Evolutionary conservation across 352 stramenopile genomes (phyloP).

Genomic region (Pythium coloratum): DNA sequence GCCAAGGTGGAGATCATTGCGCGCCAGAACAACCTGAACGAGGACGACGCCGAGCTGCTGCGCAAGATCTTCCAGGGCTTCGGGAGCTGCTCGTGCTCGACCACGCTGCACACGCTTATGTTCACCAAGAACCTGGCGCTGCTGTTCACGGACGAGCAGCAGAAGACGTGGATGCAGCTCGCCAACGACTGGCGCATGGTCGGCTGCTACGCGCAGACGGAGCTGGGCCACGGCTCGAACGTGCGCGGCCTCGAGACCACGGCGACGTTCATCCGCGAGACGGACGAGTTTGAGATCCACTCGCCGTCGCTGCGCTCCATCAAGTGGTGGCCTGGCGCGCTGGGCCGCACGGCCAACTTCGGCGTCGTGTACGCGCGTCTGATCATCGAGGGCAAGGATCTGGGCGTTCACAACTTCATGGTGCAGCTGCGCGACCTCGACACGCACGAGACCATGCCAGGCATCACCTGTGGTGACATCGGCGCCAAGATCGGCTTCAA

Average conservation of each 20-base stretch:
- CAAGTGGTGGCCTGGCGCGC: slow-evolving; percentile 97
- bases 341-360: slow-evolving; percentile 94
- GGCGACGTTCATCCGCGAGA: slow-evolving; percentile 89
- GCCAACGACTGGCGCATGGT: slow-evolving; percentile 73
- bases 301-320: slow-evolving; percentile 92
- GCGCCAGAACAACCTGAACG: slow-evolving; percentile 44
- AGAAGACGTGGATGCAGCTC: slow-evolving; percentile 62
- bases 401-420: slow-evolving; percentile 97
- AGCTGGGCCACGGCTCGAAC: slow-evolving; percentile 90
- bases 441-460: slow-evolving; percentile 49
- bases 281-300: slow-evolving; percentile 94
- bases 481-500: slow-evolving; percentile 76
- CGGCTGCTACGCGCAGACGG: slow-evolving; percentile 87
- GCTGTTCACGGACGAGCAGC: slow-evolving; percentile 71
- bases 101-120: slow-evolving; percentile 70
- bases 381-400: slow-evolving; percentile 77
- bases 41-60: slow-evolving; percentile 61
- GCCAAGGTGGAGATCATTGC: slow-evolving; percentile 58
- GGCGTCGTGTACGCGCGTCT: slow-evolving; percentile 85
- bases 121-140: slow-evolving; percentile 67
- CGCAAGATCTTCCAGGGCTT: slow-evolving; percentile 53
- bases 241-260: slow-evolving; percentile 93
- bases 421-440: slow-evolving; percentile 92
- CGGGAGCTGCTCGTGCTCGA: slow-evolving; percentile 55
- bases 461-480: slow-evolving; percentile 64